Evolutionary conservation across 768 basidiomycete genomes (phyloP), one percentile per base, ranked within the genome.

Genomic region (Mycena olivaceomarginata): DNA sequence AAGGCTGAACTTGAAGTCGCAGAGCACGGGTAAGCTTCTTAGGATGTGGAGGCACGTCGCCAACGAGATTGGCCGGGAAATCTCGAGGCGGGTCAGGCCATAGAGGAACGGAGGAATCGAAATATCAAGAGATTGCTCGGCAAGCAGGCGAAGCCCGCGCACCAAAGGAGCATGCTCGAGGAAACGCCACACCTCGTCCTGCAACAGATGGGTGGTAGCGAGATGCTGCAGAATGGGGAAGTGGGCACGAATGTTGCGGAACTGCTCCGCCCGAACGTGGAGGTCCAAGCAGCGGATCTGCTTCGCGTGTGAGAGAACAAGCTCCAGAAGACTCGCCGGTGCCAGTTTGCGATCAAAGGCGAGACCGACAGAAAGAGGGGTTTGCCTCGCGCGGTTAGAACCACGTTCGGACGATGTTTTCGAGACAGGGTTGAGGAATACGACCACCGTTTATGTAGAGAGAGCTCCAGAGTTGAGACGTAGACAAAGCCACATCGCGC

Each of bases 221-320:
- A 74, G 31, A 9, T 63, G 46, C n/a, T 41, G 72, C 16, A 74
- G 72, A 15, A 39, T n/a, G 25, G 7, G 72, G 56, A 74, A 74
- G 7, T 9, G 8, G 11, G 41, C 11, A 10, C 22, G 65, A 10
- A 63, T 6, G 20, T 25, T 5, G 13, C 4, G 16, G 22, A 74
- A 63, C 45, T 67, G 57, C 67, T 25, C 31, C 31, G 10, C 68
- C 72, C 46, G 31, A 31, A 31, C 31, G 31, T 31, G 31, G 31
- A 31, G 31, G 31, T 31, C 31, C 31, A 31, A 31, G 18, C n/a
- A 37, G 15, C 62, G 18, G 16, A 74, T 60, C 59, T 74, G 65
- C 4, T n/a, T 13, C 2, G 72, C 25, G 40, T 48, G 51, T 9
- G 59, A 48, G 2, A 20, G 10, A 31, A 68, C 13, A n/a, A 68